These are phyloP conservation scores for Vaccinium corymbosum DNA, from an alignment of 148 eudicot species.

Conservation along the genomic window DNA sequence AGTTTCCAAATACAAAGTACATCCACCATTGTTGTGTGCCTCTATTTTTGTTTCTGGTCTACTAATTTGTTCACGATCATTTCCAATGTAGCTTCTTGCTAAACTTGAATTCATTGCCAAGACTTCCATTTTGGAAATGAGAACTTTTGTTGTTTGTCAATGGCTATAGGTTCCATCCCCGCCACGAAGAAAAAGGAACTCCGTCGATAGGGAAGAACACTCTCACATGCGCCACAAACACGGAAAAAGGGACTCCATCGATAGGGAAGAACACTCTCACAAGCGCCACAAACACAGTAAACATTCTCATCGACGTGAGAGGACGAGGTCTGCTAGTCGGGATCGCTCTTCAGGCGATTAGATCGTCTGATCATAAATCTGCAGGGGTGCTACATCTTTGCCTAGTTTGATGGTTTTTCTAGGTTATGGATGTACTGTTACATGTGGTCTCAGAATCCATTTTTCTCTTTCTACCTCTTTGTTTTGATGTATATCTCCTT, in stretches of 20 bases:
- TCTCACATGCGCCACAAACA: constrained; percentile 31
- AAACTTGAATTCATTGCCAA: neutral
- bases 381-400: neutral
- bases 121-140: neutral
- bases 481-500: neutral
- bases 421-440: neutral
- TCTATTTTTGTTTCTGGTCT: neutral
- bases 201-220: constrained; percentile 41
- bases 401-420: neutral
- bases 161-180: constrained; percentile 65
- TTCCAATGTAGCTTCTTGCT: neutral
- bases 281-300: constrained; percentile 29
- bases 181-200: constrained; percentile 61
- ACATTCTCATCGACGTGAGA: constrained; percentile 37
- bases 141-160: neutral
- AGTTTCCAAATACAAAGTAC: neutral
- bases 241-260: constrained; percentile 38
- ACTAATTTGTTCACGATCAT: neutral
- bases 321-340: constrained; percentile 34
- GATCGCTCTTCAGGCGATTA: constrained; percentile 16
- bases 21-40: neutral
- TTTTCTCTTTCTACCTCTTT: neutral
- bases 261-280: constrained; percentile 37
- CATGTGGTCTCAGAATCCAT: neutral
- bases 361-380: neutral